Evolutionary conservation across 2,329 filamentous ascomycete species (phyloP).

Genomic region (Rosellinia necatrix): DNA sequence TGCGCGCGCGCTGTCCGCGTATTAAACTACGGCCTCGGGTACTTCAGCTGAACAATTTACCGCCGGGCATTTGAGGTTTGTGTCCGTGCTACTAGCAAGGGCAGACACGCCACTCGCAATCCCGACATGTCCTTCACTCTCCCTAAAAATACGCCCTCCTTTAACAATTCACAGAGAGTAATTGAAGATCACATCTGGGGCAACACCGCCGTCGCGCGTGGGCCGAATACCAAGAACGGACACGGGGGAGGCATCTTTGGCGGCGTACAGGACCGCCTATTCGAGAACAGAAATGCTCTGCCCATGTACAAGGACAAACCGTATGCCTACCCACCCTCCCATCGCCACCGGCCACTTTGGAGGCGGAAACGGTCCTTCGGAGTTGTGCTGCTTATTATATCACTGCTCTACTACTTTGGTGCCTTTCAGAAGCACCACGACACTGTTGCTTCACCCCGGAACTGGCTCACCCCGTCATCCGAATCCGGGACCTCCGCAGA

Average conservation of each 20-base stretch:
- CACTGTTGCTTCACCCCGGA: conserved; percentile 51
- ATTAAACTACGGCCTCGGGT: conserved; percentile 51
- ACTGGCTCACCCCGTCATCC: conserved; percentile 60
- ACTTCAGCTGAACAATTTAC: conserved; percentile 51
- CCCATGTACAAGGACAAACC: conserved; percentile 99
- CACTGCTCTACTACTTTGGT: conserved; percentile 72
- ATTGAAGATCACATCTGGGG: conserved; percentile 71
- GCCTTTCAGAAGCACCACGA: conserved; percentile 52
- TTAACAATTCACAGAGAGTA: conserved; percentile 66
- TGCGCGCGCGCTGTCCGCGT: conserved; percentile 48
- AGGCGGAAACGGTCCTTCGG: conserved; percentile 65
- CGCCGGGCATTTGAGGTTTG: conserved; percentile 55
- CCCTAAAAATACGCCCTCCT: conserved; percentile 72
- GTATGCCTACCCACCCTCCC: conserved; percentile 69
- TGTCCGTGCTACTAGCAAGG: conserved; percentile 52
- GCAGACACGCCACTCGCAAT: conserved; percentile 43
- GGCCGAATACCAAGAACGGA: conserved; percentile 29
- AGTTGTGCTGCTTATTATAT: conserved; percentile 59
- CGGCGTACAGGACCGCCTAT: conserved; percentile 66
- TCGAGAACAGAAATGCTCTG: conserved; percentile 64
- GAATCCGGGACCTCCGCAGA: conserved; percentile 55
- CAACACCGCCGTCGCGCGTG: conserved; percentile 51
- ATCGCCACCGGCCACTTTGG: conserved; percentile 63
- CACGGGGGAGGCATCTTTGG: conserved; percentile 47
- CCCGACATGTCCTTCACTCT: conserved; percentile 67